Evolutionary conservation across 805 yeast species (phyloP).

Genomic region (Candida anglica): DNA sequence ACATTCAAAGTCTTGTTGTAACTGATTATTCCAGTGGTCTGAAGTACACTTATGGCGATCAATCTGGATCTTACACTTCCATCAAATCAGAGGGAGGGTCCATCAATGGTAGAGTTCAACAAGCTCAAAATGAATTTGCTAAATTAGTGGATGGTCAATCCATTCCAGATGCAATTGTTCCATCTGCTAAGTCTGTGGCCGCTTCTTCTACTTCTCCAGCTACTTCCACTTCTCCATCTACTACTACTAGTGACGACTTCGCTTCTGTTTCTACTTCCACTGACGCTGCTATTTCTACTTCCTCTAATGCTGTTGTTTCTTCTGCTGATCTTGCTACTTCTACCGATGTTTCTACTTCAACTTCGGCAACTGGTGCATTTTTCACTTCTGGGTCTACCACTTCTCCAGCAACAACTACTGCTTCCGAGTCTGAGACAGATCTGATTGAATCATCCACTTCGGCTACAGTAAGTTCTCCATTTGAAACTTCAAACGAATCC

Average conservation of each 20-base stretch:
- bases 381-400: conserved; percentile 4
- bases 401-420: background rate
- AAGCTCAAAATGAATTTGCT: conserved; percentile 35
- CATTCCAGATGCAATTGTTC: conserved; percentile 11
- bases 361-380: conserved; percentile 3
- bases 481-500: no score
- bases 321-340: conserved; percentile 8
- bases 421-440: no score
- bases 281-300: conserved; percentile 4
- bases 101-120: conserved; percentile 54
- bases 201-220: conserved; percentile 2
- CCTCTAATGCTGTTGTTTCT: conserved; percentile 7
- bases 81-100: conserved; percentile 54
- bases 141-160: conserved; percentile 29
- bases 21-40: conserved; percentile 67
- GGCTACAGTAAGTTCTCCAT: no score
- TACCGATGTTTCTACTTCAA: conserved; percentile 3
- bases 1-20: conserved; percentile 55
- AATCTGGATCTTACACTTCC: conserved; percentile 57
- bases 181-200: conserved; percentile 2
- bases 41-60: conserved; percentile 51
- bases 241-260: conserved; percentile 5
- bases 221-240: conserved; percentile 8
- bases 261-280: conserved; percentile 5
- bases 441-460: no score